Evolutionary conservation across 306 rosid genomes (phyloP).

Genomic region (Styphnolobium japonicum): DNA sequence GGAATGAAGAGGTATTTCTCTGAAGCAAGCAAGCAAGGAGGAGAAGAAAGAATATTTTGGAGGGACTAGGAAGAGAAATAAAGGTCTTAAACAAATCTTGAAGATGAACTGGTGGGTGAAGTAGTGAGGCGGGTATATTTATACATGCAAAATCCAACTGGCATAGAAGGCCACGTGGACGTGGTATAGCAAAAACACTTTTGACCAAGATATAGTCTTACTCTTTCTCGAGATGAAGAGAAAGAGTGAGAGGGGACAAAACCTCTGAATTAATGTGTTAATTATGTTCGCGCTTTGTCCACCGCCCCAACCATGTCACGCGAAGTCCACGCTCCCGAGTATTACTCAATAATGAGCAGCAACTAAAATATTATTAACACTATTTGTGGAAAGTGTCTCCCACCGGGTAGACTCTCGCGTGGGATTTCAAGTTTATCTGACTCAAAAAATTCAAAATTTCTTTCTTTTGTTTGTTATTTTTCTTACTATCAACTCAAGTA

Average conservation of each 20-base stretch:
- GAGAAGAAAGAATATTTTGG: not conserved
- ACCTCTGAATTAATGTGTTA: not conserved
- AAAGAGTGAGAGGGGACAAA: slow-evolving; percentile 1
- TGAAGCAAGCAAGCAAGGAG: not conserved
- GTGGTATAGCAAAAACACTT: slow-evolving; percentile 13
- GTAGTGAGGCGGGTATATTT: slow-evolving; percentile 38
- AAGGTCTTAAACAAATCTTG: not conserved
- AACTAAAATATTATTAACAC: not conserved
- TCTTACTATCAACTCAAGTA: not conserved
- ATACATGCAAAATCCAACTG: not conserved
- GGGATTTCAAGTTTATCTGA: slow-evolving; percentile 20
- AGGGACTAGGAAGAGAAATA: not conserved
- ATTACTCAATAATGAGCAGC: slow-evolving; percentile 11
- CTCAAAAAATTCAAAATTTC: slow-evolving; percentile 13
- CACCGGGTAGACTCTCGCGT: slow-evolving; percentile 44
- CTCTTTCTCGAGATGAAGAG: not conserved
- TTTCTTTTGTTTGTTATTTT: not conserved
- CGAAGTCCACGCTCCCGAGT: slow-evolving; percentile 39
- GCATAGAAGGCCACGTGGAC: slow-evolving; percentile 27
- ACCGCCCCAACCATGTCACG: slow-evolving; percentile 52
- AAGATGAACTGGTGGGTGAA: slow-evolving; percentile 28
- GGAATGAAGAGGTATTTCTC: not conserved
- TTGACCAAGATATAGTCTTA: slow-evolving; percentile 25
- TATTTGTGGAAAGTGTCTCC: slow-evolving; percentile 38
- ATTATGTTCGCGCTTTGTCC: slow-evolving; percentile 43